Evolutionary conservation across 805 yeast genomes (phyloP).

Genomic region (Wickerhamomyces canadensis): DNA sequence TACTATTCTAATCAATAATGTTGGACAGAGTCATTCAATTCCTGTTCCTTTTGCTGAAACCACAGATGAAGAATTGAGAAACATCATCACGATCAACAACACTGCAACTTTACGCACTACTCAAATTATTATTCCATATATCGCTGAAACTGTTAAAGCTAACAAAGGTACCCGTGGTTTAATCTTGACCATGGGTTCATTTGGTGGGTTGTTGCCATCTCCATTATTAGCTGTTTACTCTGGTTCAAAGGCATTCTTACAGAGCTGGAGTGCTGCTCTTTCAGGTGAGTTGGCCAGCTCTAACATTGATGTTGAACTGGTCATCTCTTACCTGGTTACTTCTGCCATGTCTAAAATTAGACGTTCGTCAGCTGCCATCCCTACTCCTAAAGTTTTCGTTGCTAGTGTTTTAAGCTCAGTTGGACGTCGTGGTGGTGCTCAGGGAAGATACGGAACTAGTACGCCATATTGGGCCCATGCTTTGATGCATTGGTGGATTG

Average conservation of each 20-base stretch:
- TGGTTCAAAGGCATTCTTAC: slow-evolving; percentile 93
- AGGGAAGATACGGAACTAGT: slow-evolving; percentile 76
- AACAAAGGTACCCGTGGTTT: slow-evolving; percentile 54
- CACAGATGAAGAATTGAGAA: slow-evolving; percentile 61
- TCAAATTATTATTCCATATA: slow-evolving; percentile 68
- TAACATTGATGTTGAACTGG: slow-evolving; percentile 80
- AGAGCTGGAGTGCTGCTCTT: slow-evolving; percentile 85
- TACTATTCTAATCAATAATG: slow-evolving; percentile 81
- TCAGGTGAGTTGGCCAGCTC: slow-evolving; percentile 72
- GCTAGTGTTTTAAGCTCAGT: slow-evolving; percentile 57
- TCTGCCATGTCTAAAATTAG: slow-evolving; percentile 94
- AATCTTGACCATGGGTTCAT: slow-evolving; percentile 92
- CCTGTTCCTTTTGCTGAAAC: slow-evolving; percentile 93
- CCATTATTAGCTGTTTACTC: slow-evolving; percentile 91
- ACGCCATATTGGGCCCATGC: slow-evolving; percentile 97
- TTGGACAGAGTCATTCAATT: slow-evolving; percentile 90
- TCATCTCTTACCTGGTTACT: slow-evolving; percentile 84
- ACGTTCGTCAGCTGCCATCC: slow-evolving; percentile 68
- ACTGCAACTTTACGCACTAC: slow-evolving; percentile 81
- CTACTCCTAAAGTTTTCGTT: slow-evolving; percentile 79
- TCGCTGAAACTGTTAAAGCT: slow-evolving; percentile 45
- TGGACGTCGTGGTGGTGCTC: slow-evolving; percentile 90
- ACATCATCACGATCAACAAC: slow-evolving; percentile 82
- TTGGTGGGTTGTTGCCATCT: slow-evolving; percentile 90
- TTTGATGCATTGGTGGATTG: slow-evolving; percentile 77